These are phyloP conservation scores for Cryptococcus sp. DNA, from an alignment of 1,284 basidiomycete species.

Conservation along the genomic window DNA sequence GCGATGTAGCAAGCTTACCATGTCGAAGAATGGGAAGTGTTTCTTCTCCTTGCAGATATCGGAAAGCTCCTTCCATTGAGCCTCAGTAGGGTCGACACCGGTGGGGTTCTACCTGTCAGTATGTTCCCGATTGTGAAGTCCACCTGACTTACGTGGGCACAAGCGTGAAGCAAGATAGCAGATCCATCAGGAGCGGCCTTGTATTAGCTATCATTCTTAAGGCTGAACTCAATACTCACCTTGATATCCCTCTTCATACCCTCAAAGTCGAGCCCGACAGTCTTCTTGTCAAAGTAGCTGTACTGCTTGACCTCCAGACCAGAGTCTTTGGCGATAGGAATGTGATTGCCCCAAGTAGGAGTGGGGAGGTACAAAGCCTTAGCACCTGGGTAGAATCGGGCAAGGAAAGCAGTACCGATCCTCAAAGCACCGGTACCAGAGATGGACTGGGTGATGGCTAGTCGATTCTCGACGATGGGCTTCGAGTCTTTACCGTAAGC, in stretches of 20 bases:
- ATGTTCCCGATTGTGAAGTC: neutral
- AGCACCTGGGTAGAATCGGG: conserved; percentile 76
- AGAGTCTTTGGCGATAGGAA: conserved; percentile 75
- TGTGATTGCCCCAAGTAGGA: conserved; percentile 98
- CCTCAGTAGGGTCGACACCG: conserved; percentile 88
- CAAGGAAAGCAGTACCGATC: conserved; percentile 89
- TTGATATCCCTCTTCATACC: conserved; percentile 83
- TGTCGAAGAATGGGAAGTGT: conserved; percentile 59
- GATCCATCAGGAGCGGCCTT: conserved; percentile 51
- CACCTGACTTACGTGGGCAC: conserved; percentile 46
- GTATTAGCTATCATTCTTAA: neutral
- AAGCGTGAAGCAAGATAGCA: conserved; percentile 54
- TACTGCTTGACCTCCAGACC: conserved; percentile 91
- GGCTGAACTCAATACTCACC: conserved; percentile 63
- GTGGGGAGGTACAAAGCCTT: conserved; percentile 90
- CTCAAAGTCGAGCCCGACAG: conserved; percentile 88
- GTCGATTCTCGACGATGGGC: conserved; percentile 70
- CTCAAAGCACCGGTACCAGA: conserved; percentile 97
- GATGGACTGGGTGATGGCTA: conserved; percentile 91
- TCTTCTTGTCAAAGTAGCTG: conserved; percentile 89
- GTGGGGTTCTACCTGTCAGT: conserved; percentile 93
- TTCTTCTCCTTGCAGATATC: conserved; percentile 67
- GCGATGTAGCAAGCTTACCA: conserved; percentile 48
- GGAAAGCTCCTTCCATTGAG: conserved; percentile 90
- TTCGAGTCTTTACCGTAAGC: conserved; percentile 83